phyloP scores from a whole-genome alignment of 1,284 basidiomycete genomes.

The Uromyces viciae-fabae region DNA sequence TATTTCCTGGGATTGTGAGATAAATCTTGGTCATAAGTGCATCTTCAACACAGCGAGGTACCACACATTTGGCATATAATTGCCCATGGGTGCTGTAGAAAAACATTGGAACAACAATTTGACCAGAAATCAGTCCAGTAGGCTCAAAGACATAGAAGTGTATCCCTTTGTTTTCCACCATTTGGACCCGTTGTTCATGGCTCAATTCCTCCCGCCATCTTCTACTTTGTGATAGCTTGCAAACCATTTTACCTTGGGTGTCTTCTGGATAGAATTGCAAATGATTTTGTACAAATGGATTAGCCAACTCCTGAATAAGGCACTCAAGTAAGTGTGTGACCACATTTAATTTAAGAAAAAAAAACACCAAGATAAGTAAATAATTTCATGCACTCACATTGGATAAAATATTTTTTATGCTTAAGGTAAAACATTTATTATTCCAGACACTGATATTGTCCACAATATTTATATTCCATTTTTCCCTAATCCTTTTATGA shows the following conservation, averaged over 20 bases:
- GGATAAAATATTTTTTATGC: neutral
- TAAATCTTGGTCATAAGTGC: too few relatives aligned
- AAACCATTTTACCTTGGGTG: neutral
- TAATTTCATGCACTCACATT: neutral
- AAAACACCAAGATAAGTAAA: too few relatives aligned
- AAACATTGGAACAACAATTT: neutral
- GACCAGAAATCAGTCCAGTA: neutral
- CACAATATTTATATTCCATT: neutral
- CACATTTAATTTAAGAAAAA: too few relatives aligned
- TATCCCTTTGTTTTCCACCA: neutral
- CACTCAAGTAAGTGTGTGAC: neutral
- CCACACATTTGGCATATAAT: neutral
- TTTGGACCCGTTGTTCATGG: neutral
- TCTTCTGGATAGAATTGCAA: neutral
- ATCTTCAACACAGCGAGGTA: too few relatives aligned
- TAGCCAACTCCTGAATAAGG: neutral
- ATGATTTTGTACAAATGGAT: neutral
- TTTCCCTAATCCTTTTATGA: neutral
- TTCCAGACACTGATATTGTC: neutral
- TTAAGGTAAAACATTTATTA: neutral
- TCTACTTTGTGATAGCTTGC: neutral
- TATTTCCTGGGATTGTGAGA: neutral
- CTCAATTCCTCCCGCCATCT: neutral
- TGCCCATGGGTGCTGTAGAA: neutral
- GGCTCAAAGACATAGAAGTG: constrained; percentile 1